Base-by-base conservation (phyloP, 1,284 basidiomycete genomes). In the Ceratobasidium papillatum region DNA sequence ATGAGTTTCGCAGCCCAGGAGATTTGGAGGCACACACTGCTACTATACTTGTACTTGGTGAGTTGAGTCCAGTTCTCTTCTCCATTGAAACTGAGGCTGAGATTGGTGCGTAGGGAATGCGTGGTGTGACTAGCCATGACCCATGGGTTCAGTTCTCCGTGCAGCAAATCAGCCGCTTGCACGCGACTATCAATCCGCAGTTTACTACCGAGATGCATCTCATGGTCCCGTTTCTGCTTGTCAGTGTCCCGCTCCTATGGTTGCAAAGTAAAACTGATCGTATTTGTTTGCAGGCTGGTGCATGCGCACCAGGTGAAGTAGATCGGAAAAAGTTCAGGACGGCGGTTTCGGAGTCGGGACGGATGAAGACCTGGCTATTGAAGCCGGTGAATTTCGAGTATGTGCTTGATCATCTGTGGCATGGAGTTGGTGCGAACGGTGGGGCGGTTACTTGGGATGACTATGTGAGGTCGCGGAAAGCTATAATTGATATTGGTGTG, bases 331-430 rank as follows among this genome's bases (percentile, higher is more conserved):
- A n/a, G 14, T 38, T 69, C 22, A 19, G 38, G 11, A 34, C 25
- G 7, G 52, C 34, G 14, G 22, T 69, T 7, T 9, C 30, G 17
- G 32, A 38, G 14, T 43, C 52, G 17, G n/a, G 38, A n/a, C 52
- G 27, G 5, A 43, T 8, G 7, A 51, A 52, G 27, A 14, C 3
- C 58, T 51, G 66, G n/a, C 58, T 8, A 41, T 56, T 17, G 27
- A 27, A 11, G n/a, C n/a, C n/a, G n/a, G n/a, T n/a, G n/a, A n/a
- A 45, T 22, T 32, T 71, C 22, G 68, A 41, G 17, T 11, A 41
- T 2, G 68, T 71, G 36, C 32, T 71, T 14, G 68, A 71, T 49
- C 54, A 71, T 71, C 32, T 71, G 41, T 73, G 58, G 69, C 19
- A 30, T 5, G 58, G 58, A 8, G 43, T 45, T 19, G 69, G 19